Percentiles rank a stretch among this genome's conserved stretches.
Conservation (phyloP, 306 rosid genomes). For the Phaseolus lunatus region DNA sequence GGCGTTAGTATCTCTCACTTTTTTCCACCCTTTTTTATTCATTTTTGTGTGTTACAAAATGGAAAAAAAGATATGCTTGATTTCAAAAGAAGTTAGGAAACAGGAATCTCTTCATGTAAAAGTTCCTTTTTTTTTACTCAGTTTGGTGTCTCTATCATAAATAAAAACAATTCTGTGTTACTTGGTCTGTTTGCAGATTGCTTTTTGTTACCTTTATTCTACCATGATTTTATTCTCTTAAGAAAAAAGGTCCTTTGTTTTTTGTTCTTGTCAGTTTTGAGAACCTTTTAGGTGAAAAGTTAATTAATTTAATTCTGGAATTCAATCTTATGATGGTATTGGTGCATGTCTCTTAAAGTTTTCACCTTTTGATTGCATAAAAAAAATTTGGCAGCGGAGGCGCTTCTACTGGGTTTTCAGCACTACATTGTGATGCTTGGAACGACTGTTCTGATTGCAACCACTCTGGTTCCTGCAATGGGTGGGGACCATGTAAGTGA, state of each 20-base stretch:
- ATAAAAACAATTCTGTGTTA: neutral
- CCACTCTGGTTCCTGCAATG: conserved; percentile 77
- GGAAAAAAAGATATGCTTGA: neutral
- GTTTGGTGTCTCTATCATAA: conserved; percentile 42
- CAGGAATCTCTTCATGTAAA: conserved; percentile 26
- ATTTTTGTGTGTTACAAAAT: conserved; percentile 33
- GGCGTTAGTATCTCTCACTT: conserved; percentile 76
- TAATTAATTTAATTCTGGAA: neutral
- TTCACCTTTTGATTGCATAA: conserved; percentile 19
- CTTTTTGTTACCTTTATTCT: conserved; percentile 47
- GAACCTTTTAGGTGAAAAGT: conserved; percentile 30
- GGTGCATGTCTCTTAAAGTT: neutral
- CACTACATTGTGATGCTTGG: conserved; percentile 99
- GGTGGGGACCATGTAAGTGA: conserved; percentile 89
- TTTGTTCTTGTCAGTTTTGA: conserved; percentile 34
- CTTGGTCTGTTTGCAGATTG: conserved; percentile 38
- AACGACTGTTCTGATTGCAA: conserved; percentile 79
- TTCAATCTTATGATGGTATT: conserved; percentile 7
- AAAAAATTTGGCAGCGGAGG: conserved; percentile 62
- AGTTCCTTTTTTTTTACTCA: neutral
- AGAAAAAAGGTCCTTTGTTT: conserved; percentile 25
- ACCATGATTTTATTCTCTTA: conserved; percentile 39
- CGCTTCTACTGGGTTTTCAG: conserved; percentile 79
- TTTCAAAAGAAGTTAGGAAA: conserved; percentile 29
- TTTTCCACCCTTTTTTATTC: neutral